phyloP scores from a whole-genome alignment of 768 basidiomycete genomes.

The Pleurotus citrinopileatus region DNA sequence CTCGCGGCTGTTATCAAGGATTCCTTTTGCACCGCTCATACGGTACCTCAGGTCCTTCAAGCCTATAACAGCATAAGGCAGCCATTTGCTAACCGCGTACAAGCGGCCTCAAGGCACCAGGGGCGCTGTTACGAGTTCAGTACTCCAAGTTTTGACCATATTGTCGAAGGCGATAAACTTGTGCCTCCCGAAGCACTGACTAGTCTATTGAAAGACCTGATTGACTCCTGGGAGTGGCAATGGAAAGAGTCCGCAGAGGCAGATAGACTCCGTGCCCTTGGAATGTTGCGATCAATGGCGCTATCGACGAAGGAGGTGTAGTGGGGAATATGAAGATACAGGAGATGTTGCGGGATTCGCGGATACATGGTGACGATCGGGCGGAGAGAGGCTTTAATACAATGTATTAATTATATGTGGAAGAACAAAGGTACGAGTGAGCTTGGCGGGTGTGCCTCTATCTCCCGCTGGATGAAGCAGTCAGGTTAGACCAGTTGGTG shows the following conservation, averaged over 20 bases:
- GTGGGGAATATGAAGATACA: too few relatives aligned
- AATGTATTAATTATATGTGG: too few relatives aligned
- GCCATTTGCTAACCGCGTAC: conserved; percentile 22
- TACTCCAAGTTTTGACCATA: conserved; percentile 24
- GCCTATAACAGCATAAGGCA: conserved; percentile 27
- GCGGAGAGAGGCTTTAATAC: too few relatives aligned
- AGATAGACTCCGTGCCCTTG: conserved; percentile 21
- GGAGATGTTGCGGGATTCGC: too few relatives aligned
- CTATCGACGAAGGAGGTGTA: too few relatives aligned
- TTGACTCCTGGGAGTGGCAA: conserved; percentile 23
- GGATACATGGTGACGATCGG: too few relatives aligned
- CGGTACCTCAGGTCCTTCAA: conserved; percentile 23
- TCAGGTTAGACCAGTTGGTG: too few relatives aligned
- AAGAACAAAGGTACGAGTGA: too few relatives aligned
- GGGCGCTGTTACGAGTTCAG: conserved; percentile 20
- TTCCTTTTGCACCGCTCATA: conserved; percentile 11
- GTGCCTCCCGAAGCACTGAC: conserved; percentile 19
- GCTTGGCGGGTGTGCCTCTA: too few relatives aligned
- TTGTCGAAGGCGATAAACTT: conserved; percentile 21
- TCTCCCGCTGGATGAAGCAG: too few relatives aligned
- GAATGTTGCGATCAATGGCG: conserved; percentile 14
- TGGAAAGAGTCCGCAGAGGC: conserved; percentile 24
- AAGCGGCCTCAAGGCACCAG: conserved; percentile 17
- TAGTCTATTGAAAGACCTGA: conserved; percentile 16
- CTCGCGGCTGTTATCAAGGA: conserved; percentile 26